Conservation (phyloP, 257 asterid genomes). For the Solanum paucissectum region DNA sequence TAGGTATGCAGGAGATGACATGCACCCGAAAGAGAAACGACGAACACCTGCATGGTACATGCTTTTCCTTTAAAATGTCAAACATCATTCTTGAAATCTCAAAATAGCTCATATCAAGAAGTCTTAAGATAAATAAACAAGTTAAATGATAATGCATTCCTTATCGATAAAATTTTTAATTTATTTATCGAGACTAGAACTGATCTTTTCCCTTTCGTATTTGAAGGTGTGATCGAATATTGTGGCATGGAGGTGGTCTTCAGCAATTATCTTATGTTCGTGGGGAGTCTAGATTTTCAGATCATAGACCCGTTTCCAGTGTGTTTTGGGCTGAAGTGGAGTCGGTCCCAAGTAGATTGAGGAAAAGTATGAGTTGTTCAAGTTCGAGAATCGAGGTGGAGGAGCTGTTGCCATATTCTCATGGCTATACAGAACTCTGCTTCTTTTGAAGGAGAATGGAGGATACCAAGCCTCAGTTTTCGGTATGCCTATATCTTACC, state of each 20-base stretch:
- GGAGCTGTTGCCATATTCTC: slow-evolving; percentile 84
- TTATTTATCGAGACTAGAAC: background rate
- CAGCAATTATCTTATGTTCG: slow-evolving; percentile 81
- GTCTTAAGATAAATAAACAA: background rate
- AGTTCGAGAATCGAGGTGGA: slow-evolving; percentile 81
- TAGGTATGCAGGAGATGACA: slow-evolving; percentile 86
- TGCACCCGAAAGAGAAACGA: slow-evolving; percentile 95
- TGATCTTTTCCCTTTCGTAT: slow-evolving; percentile 15
- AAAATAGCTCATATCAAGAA: background rate
- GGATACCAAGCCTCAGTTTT: background rate
- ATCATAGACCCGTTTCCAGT: slow-evolving; percentile 93
- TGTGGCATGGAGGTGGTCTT: slow-evolving; percentile 88
- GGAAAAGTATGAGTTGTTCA: slow-evolving; percentile 87
- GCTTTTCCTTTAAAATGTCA: background rate
- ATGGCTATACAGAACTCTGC: slow-evolving; percentile 93
- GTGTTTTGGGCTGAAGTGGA: slow-evolving; percentile 93
- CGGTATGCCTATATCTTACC: slow-evolving; percentile 9
- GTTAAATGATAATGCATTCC: background rate
- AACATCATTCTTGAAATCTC: background rate
- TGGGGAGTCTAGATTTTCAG: slow-evolving; percentile 91
- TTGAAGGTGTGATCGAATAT: slow-evolving; percentile 87
- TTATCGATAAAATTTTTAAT: background rate
- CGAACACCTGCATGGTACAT: slow-evolving; percentile 95
- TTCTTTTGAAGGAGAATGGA: slow-evolving; percentile 42
- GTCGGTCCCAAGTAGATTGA: slow-evolving; percentile 76